A percentile compares a stretch with the other conserved stretches of the same genome.
These are phyloP conservation scores for Favolaschia claudopus DNA, from an alignment of 768 basidiomycete genomes.

Conservation along the genomic window DNA sequence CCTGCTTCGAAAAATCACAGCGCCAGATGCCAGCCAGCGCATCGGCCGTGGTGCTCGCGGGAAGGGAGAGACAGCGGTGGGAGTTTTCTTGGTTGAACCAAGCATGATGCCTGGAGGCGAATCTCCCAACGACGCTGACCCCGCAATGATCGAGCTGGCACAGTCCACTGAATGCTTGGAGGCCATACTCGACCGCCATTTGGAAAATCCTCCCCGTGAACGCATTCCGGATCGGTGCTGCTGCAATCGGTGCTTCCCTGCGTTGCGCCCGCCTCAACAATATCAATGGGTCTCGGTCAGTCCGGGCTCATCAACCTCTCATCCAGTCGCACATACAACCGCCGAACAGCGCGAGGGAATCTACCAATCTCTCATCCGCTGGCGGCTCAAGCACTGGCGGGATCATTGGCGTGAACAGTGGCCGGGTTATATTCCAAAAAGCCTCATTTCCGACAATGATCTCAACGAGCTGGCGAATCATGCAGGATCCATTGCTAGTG, in stretches of 20 bases:
- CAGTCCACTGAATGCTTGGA: slow-evolving; percentile 8
- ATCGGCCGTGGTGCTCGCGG: background rate
- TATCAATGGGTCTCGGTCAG: background rate
- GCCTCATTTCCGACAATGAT: background rate
- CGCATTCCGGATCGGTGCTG: background rate
- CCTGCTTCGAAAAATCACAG: slow-evolving; percentile 15
- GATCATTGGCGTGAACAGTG: background rate
- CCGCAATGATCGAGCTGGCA: slow-evolving; percentile 5
- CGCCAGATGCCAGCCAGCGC: slow-evolving; percentile 20
- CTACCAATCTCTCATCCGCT: background rate
- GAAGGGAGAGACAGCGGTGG: background rate
- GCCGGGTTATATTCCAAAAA: background rate
- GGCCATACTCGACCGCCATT: slow-evolving; percentile 21
- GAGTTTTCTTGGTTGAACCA: slow-evolving; percentile 12
- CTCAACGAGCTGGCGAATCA: background rate
- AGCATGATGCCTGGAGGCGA: slow-evolving; percentile 2
- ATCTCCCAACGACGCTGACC: background rate
- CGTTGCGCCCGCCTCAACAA: background rate
- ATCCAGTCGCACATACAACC: background rate
- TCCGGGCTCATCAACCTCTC: background rate
- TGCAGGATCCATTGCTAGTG: background rate
- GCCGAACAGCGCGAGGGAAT: background rate
- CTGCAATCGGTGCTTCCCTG: slow-evolving; percentile 21
- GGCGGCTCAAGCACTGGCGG: background rate
- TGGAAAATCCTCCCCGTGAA: slow-evolving; percentile 21